A percentile compares a stretch with the other conserved stretches of the same genome.
phyloP scores from a whole-genome alignment of 1,284 basidiomycete genomes.

The Xerocomus minutiporus region DNA sequence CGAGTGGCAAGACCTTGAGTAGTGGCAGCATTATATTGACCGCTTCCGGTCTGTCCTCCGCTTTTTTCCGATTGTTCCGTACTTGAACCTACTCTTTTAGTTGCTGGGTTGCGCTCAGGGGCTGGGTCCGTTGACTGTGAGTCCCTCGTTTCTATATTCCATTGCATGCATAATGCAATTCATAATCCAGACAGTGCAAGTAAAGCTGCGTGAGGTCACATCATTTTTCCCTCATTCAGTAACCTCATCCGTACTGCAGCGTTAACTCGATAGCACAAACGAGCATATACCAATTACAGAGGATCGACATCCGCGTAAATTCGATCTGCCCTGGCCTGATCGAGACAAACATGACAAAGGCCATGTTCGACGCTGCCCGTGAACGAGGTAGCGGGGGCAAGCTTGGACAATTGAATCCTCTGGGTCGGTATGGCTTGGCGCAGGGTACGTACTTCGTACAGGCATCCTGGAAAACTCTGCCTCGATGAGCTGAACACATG shows the following conservation, averaged over 20 bases:
- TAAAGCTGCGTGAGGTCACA: slow-evolving; percentile 73
- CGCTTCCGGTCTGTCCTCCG: slow-evolving; percentile 61
- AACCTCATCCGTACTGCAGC: slow-evolving; percentile 34
- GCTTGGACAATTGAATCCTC: slow-evolving; percentile 84
- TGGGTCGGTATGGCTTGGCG: slow-evolving; percentile 73
- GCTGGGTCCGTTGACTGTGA: slow-evolving; percentile 84
- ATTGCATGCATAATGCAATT: slow-evolving; percentile 10
- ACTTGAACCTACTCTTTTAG: slow-evolving; percentile 34
- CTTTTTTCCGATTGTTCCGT: slow-evolving; percentile 5
- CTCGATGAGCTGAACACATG: slow-evolving; percentile 20
- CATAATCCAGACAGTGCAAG: slow-evolving; percentile 71
- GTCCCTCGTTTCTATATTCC: slow-evolving; percentile 20
- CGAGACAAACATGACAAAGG: slow-evolving; percentile 82
- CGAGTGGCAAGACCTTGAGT: slow-evolving; percentile 61
- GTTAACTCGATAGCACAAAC: slow-evolving; percentile 87
- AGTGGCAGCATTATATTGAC: slow-evolving; percentile 88
- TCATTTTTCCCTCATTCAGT: slow-evolving; percentile 1
- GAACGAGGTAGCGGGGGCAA: slow-evolving; percentile 66
- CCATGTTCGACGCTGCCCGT: slow-evolving; percentile 73
- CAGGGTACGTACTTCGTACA: slow-evolving; percentile 49
- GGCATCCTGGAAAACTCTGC: slow-evolving; percentile 1
- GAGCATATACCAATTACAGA: slow-evolving; percentile 74
- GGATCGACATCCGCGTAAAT: slow-evolving; percentile 84
- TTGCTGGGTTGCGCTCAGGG: slow-evolving; percentile 82
- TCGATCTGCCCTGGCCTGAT: slow-evolving; percentile 89